Percentiles rank a stretch among this genome's conserved stretches.
Evolutionary conservation across 768 basidiomycete genomes (phyloP).

Genomic region (Coprinellus micaceus): DNA sequence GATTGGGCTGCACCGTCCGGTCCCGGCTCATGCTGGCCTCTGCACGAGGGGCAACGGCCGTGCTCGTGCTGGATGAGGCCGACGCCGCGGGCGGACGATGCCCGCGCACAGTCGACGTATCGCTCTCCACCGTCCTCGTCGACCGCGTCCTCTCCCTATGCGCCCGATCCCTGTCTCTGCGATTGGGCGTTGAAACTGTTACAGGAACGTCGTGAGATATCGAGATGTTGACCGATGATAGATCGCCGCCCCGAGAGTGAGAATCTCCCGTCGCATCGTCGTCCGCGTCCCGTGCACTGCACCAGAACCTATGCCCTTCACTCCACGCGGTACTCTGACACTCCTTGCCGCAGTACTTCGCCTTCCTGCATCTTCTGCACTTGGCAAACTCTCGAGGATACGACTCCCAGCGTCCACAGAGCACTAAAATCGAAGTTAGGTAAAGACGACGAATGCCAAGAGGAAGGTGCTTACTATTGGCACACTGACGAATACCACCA

Average conservation of each 20-base stretch:
- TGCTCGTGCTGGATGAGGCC: not conserved
- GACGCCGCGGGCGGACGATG: not conserved
- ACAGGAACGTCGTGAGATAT: not conserved
- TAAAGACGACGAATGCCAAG: constrained; percentile 4
- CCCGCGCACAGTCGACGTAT: not conserved
- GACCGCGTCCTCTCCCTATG: not conserved
- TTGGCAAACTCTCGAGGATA: constrained; percentile 96
- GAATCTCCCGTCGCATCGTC: constrained; percentile 34
- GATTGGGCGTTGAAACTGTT: not conserved
- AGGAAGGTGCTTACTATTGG: constrained; percentile 67
- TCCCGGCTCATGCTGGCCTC: constrained; percentile 14
- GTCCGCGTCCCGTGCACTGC: constrained; percentile 58
- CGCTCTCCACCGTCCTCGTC: not conserved
- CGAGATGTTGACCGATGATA: not conserved
- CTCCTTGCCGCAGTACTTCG: constrained; percentile 97
- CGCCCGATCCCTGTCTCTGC: not conserved
- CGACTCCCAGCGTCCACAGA: constrained; percentile 92
- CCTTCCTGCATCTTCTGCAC: constrained; percentile 91
- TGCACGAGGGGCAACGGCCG: not conserved
- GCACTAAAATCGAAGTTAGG: constrained; percentile 47
- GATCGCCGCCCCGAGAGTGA: not conserved
- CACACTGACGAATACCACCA: constrained; percentile 95
- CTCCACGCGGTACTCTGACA: constrained; percentile 97
- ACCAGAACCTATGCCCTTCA: constrained; percentile 95
- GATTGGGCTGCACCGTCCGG: constrained; percentile 19